A percentile compares a stretch with the other conserved stretches of the same genome.
phyloP scores from a whole-genome alignment of 2,329 filamentous ascomycete genomes.

The Fusarium sp. region DNA sequence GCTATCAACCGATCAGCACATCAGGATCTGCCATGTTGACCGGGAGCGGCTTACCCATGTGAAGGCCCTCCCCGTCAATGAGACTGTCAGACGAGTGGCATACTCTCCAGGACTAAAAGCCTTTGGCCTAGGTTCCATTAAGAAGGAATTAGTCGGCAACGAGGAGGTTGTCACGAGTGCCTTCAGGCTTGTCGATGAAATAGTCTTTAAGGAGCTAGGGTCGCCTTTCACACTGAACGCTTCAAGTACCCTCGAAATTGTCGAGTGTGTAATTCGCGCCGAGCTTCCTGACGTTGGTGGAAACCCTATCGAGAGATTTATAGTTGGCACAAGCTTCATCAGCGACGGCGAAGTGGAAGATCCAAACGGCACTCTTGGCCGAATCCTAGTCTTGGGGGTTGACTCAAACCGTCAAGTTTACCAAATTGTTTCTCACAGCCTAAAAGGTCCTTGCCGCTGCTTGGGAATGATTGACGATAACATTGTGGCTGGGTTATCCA shows the following conservation, averaged over 20 bases:
- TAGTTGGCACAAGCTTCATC: conserved; percentile 90
- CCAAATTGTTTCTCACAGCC: conserved; percentile 75
- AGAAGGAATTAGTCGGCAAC: conserved; percentile 77
- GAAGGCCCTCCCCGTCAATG: conserved; percentile 80
- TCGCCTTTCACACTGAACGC: conserved; percentile 74
- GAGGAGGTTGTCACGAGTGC: conserved; percentile 83
- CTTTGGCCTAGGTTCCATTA: conserved; percentile 90
- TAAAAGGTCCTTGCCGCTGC: conserved; percentile 86
- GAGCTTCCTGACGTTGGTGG: conserved; percentile 74
- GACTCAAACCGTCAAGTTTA: conserved; percentile 81
- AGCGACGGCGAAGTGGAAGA: conserved; percentile 70
- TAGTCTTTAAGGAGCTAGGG: conserved; percentile 84
- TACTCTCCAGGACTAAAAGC: conserved; percentile 85
- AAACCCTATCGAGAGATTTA: conserved; percentile 79
- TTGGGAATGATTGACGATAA: conserved; percentile 81
- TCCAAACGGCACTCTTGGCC: conserved; percentile 70
- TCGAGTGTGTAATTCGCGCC: conserved; percentile 87
- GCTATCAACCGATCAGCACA: conserved; percentile 80
- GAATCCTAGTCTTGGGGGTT: conserved; percentile 88
- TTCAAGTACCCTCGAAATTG: conserved; percentile 73
- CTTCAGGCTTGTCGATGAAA: conserved; percentile 93
- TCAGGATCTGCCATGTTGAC: conserved; percentile 87
- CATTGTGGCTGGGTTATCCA: conserved; percentile 89
- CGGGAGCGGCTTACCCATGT: conserved; percentile 90
- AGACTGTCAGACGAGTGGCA: conserved; percentile 88